Evolutionary conservation across 139 green algal genomes (phyloP).

Genomic region (Tetradesmus obliquus): DNA sequence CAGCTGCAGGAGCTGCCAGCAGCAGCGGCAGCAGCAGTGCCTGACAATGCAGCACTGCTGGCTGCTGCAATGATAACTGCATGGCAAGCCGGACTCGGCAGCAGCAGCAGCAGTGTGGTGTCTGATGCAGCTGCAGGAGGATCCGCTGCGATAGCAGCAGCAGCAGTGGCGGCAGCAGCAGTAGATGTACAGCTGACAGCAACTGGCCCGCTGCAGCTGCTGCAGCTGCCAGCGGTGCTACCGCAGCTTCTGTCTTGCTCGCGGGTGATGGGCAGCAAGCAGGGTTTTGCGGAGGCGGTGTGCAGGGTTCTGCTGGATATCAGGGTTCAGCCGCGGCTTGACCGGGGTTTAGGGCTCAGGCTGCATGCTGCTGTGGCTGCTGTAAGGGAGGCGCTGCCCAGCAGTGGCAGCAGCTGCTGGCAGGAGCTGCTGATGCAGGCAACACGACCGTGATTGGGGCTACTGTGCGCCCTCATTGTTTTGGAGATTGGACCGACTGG

Average conservation of each 20-base stretch:
- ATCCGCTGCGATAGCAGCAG: constrained; percentile 11
- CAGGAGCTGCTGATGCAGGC: constrained; percentile 13
- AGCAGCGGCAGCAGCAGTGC: not conserved
- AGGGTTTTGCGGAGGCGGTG: not conserved
- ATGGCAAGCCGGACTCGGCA: not conserved
- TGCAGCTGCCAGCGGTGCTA: constrained; percentile 3
- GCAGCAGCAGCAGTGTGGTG: not conserved
- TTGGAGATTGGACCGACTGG: too few relatives aligned
- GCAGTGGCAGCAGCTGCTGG: constrained; percentile 11
- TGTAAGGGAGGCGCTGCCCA: constrained; percentile 16
- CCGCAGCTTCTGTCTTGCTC: constrained; percentile 9
- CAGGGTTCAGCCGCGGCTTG: not conserved
- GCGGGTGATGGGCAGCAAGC: not conserved
- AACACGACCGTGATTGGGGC: not conserved
- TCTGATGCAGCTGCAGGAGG: not conserved
- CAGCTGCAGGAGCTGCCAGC: constrained; percentile 39
- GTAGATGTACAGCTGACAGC: not conserved
- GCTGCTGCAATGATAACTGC: not conserved
- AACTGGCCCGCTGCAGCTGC: not conserved
- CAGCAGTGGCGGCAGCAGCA: not conserved
- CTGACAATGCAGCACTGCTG: constrained; percentile 18
- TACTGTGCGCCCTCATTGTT: too few relatives aligned
- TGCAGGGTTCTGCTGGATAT: constrained; percentile 28
- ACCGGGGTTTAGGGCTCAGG: not conserved
- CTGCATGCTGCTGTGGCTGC: constrained; percentile 23